Base-by-base conservation (phyloP, 805 yeast species). In the Candida suzukii region DNA sequence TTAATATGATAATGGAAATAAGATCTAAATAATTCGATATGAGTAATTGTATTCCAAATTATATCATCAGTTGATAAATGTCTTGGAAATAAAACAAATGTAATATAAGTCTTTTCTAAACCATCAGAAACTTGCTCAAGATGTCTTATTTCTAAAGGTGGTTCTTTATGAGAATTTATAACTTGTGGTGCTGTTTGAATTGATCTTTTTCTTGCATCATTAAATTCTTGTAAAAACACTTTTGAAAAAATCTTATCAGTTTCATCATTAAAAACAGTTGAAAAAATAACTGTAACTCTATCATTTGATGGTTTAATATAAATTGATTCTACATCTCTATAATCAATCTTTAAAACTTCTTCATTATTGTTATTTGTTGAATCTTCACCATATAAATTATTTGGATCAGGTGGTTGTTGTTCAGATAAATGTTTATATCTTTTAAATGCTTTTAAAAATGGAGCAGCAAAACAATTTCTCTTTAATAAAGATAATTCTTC, bases 151-250 rank as follows among this genome's bases (percentile, higher is more conserved):
- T 93, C 99, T 55, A 88, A 71, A 9, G 99, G 99, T n/a, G 97
- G 87, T 52, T 87, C 96, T 47, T 72, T 75, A 58, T 83, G 88
- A 6, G 95, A 83, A 57, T 84, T 90, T 53, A 93, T 74, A 40
- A 93, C 99, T 69, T 93, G 99, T 16, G 99, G 99, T 2, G 98
- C 97, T 38, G 93, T 90, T 66, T 93, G 99, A 46, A 93, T 91
- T 5, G 95, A 84, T 62, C 96, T 77, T 59, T 85, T 85, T 65
- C 99, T 80, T 11, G 98, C 96, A 61, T 90, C 97, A 35, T 88
- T 95, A 61, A 90, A 90, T 66, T 90, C 96, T 60, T 88, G 96
- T 47, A 88, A 68, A 57, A 88, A 88, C 29, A 88, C 95, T 61
- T 83, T 87, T 34, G 95, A 95, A 52, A 87, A 84, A 40, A 85